Evolutionary conservation across 805 yeast species (phyloP), one percentile per base, ranked within the genome.

Genomic region (Starmerella cellae): DNA sequence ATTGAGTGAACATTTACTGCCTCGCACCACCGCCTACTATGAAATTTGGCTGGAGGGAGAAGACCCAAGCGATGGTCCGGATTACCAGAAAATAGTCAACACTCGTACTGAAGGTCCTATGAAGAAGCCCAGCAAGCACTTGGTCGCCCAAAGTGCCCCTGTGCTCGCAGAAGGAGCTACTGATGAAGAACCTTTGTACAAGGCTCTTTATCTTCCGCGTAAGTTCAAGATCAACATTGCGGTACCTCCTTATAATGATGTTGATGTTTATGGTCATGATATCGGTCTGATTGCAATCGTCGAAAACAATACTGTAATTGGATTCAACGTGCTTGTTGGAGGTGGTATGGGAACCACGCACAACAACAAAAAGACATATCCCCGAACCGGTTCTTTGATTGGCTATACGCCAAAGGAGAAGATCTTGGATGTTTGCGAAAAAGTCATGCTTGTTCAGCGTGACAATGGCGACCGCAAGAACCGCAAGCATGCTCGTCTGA

Each of bases 311-410:
- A 64, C 70, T 42, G 69, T 73, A 17, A 74, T 80, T 35, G 97
- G 97, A 44, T 88, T 75, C 70, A 88, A 88, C 57, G 75, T 88
- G 41, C 72, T 81, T 47, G 94, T 79, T 50, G 97, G 97, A 63
- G 97, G 97, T 67, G 97, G 97, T 71, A 88, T 88, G 97, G 97
- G 97, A 56, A 75, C 94, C 33, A 88, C 97, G 13, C 97, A 88
- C 62, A 88, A 87, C 71, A 88, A 88, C 68, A 80, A 79, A 58
- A 88, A 88, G 71, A 88, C 97, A 0, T 88, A 88, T 60, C 97
- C 97, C 55, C 75, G 97, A 66, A 75, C 94, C 5, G 97, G 95
- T 49, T 79, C 94, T 17, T 65, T 75, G 63, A 72, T 88, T 51
- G 97, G 97, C 22, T 88, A 66, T 57, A 76, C 78, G 38, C 50